Base-by-base conservation (phyloP, 208 protist genomes). In the Acanthamoeba pearcei region DNA sequence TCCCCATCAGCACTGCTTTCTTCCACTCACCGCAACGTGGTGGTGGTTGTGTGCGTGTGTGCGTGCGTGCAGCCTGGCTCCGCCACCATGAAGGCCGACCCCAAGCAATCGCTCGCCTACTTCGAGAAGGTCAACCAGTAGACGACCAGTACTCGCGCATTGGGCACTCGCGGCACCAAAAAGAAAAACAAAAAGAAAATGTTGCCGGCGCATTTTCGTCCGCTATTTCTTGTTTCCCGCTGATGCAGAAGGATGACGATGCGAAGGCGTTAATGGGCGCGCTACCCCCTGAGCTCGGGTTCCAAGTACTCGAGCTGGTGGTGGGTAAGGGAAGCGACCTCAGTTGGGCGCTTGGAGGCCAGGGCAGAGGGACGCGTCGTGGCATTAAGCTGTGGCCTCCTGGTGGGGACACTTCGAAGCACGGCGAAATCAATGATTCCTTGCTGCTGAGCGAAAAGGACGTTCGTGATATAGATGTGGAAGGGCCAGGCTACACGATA, bases 61-160 rank as follows among this genome's bases (percentile, higher is more conserved):
- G 10, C 6, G 10, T 57, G 15, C 53, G 17, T 62, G 5, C 60
- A 66, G 60, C 97, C 98, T 29, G 98, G 98, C 55, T 76, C 32
- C 29, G 95, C 96, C 70, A 98, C 98, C 35, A 99, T 99, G 97
- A 99, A 98, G 96, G 96, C 98, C 51, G 97, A 99, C 95, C 98
- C 98, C 68, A 98, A 98, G 95, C 97, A n/a, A 6, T 86, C 70
- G 19, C 46, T 86, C 35, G 53, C 15, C 53, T 94, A 94, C 91
- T 94, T 94, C 38, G 91, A 94, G 29, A 86, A 82, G 68, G 91
- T 68, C 29, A 94, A 78, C 70, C n/a, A 78, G 70, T 66, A 57
- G 53, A 57, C 35, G 35, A 38, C 35, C 35, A 38, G 35, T 38
- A 2, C 35, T 2, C 35, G 0, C 2, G 35, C 35, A 38, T 0